Evolutionary conservation across 2,329 filamentous ascomycete genomes (phyloP), one percentile per base, ranked within the genome.

Genomic region (Colletotrichum godetiae): DNA sequence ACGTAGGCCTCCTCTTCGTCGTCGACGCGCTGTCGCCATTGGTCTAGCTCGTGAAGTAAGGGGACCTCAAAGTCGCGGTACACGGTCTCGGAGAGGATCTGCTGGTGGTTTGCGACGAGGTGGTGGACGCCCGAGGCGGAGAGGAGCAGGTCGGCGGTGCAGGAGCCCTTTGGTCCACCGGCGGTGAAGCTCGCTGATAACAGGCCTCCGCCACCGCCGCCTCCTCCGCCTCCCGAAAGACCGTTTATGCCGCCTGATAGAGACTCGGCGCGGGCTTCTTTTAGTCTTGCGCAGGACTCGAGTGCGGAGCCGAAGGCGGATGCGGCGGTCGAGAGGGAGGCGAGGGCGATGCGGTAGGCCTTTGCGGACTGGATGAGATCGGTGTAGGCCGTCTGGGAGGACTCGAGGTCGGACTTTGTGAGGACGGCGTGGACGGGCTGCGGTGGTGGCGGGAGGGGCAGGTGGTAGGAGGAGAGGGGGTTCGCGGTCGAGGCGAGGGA

Each of bases 31-130:
- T 85, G 85, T 67, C 87, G 87, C 90, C 91, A 93, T 75, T 87
- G 88, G 80, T 93, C 91, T 35, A 93, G 84, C 81, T 93, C 91
- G 82, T 92, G 90, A n/a, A 93, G 85, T 27, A 93, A 83, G 4
- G 91, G 91, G 49, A 93, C 90, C 81, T 93, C 91, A 79, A 93
- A 93, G 72, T 86, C 87, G 67, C 91, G 86, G 81, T 93, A 93
- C 10, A 93, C 90, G 0, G 90, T 92, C 81, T 93, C 91, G 75
- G 87, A 90, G 4, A 93, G 86, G 77, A 93, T 93, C 78, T 92
- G 90, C 80, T 92, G 90, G 83, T 93, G 91, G 82, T 93, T 93
- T 58, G 91, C 91, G 71, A 92, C 85, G 24, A 93, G 86, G 77
- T 93, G 90, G 79, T 93, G 91, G 53, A 93, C 86, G 46, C 91